phyloP scores from a whole-genome alignment of 441 rosid species.

The Mallotus japonicus region DNA sequence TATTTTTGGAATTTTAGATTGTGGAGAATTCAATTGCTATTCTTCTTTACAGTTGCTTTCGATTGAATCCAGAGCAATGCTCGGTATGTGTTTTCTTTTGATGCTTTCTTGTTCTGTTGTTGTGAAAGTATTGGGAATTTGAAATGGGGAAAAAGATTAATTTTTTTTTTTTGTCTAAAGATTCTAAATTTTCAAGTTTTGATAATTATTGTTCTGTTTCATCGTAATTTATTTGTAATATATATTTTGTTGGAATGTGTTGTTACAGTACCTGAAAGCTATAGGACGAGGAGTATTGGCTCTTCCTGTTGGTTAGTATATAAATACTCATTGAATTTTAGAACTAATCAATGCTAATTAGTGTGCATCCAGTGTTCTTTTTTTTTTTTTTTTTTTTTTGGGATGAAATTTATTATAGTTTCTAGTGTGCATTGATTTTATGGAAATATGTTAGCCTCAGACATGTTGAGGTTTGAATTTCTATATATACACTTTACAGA shows the following conservation, averaged over 20 bases:
- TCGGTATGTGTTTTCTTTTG: constrained; percentile 45
- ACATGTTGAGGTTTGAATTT: background rate
- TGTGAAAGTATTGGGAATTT: background rate
- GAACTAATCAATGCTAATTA: background rate
- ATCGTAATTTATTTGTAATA: background rate
- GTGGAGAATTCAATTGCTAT: constrained; percentile 38
- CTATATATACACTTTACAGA: background rate
- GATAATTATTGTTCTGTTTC: background rate
- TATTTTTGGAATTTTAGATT: constrained; percentile 26
- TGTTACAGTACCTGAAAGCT: constrained; percentile 62
- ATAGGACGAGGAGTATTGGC: constrained; percentile 53
- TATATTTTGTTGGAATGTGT: constrained; percentile 7
- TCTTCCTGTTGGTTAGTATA: constrained; percentile 61
- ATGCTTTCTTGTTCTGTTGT: background rate
- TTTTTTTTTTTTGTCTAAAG: background rate
- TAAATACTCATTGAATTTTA: background rate
- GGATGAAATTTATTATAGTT: background rate
- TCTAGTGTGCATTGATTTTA: background rate
- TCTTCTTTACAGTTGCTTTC: constrained; percentile 53
- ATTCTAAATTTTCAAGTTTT: too few species aligned
- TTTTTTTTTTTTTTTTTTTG: too few species aligned
- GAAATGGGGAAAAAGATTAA: background rate
- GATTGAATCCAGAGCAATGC: constrained; percentile 48
- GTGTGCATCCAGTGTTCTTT: too few species aligned
- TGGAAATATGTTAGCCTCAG: background rate